Conservation (phyloP, 2,329 filamentous ascomycete genomes). For the Verticillium alfalfae region DNA sequence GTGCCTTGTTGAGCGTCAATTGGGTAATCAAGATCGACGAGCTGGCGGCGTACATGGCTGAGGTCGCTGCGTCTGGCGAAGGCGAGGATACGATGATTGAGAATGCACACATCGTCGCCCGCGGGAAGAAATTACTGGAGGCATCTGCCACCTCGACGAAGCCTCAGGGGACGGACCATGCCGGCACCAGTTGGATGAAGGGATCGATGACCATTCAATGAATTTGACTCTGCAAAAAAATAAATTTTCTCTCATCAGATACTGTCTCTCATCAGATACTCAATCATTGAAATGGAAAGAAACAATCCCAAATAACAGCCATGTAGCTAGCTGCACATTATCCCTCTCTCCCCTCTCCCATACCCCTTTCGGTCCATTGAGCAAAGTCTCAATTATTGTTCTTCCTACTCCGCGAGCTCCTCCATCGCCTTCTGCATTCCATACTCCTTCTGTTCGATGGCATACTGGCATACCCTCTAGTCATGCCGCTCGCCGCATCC, state of each 20-base stretch:
- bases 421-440: not conserved
- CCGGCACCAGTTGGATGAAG: not conserved
- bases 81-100: constrained; percentile 13
- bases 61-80: constrained; percentile 13
- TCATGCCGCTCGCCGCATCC: not conserved
- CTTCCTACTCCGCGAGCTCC: no score
- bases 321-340: no score
- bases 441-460: not conserved
- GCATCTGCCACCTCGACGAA: not conserved
- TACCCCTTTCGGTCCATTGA: no score
- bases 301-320: no score
- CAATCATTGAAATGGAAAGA: no score
- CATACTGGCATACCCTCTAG: not conserved
- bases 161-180: not conserved
- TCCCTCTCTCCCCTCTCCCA: no score
- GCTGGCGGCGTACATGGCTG: constrained; percentile 16
- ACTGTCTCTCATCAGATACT: no score
- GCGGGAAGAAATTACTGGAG: constrained; percentile 14
- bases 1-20: constrained; percentile 12
- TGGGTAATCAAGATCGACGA: constrained; percentile 15
- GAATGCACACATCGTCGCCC: constrained; percentile 14
- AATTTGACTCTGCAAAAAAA: no score
- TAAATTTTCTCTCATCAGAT: no score
- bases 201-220: no score
- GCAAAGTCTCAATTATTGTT: no score